Percentiles rank a stretch among this genome's conserved stretches.
Conservation (phyloP, 805 yeast species). For the Yarrowia sp. region DNA sequence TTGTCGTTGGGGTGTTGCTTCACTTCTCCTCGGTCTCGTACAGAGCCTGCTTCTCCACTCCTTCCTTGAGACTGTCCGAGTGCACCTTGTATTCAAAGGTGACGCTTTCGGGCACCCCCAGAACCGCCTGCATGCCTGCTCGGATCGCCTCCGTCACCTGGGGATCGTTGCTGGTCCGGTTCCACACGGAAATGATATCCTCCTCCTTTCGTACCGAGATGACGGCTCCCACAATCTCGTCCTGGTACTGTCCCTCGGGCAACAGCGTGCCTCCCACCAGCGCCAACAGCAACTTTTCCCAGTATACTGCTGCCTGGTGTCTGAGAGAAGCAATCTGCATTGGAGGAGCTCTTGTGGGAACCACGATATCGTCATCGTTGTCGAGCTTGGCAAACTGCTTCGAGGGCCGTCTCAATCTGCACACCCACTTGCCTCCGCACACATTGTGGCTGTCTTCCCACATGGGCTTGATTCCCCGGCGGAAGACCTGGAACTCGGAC, state of each 20-base stretch:
- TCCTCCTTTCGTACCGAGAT: conserved; percentile 66
- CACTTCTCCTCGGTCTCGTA: conserved; percentile 36
- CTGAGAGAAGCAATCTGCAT: conserved; percentile 40
- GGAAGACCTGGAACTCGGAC: conserved; percentile 64
- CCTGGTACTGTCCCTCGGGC: conserved; percentile 46
- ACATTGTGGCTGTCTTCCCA: conserved; percentile 72
- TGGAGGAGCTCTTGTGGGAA: conserved; percentile 36
- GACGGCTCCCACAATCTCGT: conserved; percentile 62
- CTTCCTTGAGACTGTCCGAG: conserved; percentile 47
- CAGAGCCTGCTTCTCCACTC: conserved; percentile 40
- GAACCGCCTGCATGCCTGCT: conserved; percentile 42
- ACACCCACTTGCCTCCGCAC: conserved; percentile 69
- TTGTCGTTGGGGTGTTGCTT: background rate
- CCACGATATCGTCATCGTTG: conserved; percentile 16
- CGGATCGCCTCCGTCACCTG: conserved; percentile 43
- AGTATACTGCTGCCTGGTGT: conserved; percentile 44
- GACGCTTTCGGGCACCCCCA: conserved; percentile 41
- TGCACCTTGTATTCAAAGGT: conserved; percentile 48
- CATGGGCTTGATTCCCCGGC: conserved; percentile 65
- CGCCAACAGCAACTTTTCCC: conserved; percentile 59
- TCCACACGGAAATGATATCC: conserved; percentile 68
- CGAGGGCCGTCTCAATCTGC: conserved; percentile 55
- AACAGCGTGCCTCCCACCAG: conserved; percentile 58
- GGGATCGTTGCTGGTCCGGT: conserved; percentile 53
- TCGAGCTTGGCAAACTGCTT: conserved; percentile 40